Evolutionary conservation across 129 eudicot species (phyloP), one percentile per base, ranked within the genome.

Genomic region (Glebionis coronaria): DNA sequence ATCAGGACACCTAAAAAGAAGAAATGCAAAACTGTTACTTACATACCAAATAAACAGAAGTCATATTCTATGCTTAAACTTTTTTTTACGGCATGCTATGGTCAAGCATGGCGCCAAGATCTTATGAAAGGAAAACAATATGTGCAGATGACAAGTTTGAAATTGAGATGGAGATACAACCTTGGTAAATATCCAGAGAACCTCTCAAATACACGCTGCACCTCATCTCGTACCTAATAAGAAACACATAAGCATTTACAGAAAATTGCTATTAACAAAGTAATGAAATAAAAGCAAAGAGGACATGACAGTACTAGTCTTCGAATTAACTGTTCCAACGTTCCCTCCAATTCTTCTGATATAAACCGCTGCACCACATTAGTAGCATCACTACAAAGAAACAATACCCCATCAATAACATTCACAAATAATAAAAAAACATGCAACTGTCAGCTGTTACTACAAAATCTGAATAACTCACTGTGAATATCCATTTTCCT

Each of bases 141-240:
- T 42, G 25, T 27, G 27, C 27, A 65, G 10, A 65, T 65, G 54
- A 27, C 10, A 46, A 65, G 45, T 51, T 27, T 63, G 27, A 56
- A 65, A 72, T 55, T 16, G 62, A 49, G 35, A 50, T 25, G 42
- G 47, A 68, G 31, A 44, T 61, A 67, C 23, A 19, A 87, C 97
- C 95, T 87, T 77, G 82, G 63, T 69, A 42, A 61, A 28, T 82
- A 44, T 28, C 74, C 75, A 29, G 27, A 44, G 47, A 18, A 74
- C 63, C n/a, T 62, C 25, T 70, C 69, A 18, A 87, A 38, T 44
- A 75, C 77, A 15, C 35, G 77, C 11, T 82, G 73, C 57, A 91
- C 80, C 63, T 80, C 92, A 54, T 87, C 86, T 62, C 61, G 83
- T 57, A 91, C 90, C 97, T 91, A 80, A 69, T 53, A 53, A 3